Base-by-base conservation (phyloP, 1,284 basidiomycete species). In the Sanguinoderma infundibulare region DNA sequence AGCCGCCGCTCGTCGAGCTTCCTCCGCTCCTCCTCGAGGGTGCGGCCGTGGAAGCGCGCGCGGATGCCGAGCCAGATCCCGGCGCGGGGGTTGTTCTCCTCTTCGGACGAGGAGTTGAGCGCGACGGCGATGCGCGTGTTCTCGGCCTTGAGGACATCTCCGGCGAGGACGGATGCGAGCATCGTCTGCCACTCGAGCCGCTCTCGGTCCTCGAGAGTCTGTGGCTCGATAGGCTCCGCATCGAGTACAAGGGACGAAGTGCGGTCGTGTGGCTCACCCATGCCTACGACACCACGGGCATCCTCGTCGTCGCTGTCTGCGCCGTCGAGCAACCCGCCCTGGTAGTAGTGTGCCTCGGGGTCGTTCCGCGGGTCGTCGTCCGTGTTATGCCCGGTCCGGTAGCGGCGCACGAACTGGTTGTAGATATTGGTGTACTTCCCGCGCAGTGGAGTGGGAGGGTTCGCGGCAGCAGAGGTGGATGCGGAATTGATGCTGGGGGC, bases 111-210 rank as follows among this genome's bases (percentile, higher is more conserved):
- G 58, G 86, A 82, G 72, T 88, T 83, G 66, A 94, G 78, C 44
- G 86, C 87, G 67, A 84, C 87, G 53, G 90, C 87, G 67, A 96
- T 96, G 59, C 96, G 87, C 22, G 91, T 92, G 77, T 95, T 97
- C 78, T 98, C 96, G 2, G 92, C 91, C 73, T 91, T 94, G 62
- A 98, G 83, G 6, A 98, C 95, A 71, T 98, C 95, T 15, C 96
- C 96, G 39, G 89, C 87, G 34, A 98, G 82, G 24, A 98, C 96
- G 39, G 95, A 96, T 9, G 93, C 87, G 40, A 98, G 85, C 89
- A 98, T 93, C 39, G 91, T 91, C 75, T 96, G 94, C 96, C 96
- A 98, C 75, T 96, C 95, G 50, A 96, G 78, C 30, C 96, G 84
- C 69, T 95, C 93, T 63, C 85, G 83, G 68, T 94, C 91, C 69